Percentiles rank a stretch among this genome's conserved stretches.
Conservation (phyloP, 2,329 filamentous ascomycete genomes). For the Niveomyces coronatus region DNA sequence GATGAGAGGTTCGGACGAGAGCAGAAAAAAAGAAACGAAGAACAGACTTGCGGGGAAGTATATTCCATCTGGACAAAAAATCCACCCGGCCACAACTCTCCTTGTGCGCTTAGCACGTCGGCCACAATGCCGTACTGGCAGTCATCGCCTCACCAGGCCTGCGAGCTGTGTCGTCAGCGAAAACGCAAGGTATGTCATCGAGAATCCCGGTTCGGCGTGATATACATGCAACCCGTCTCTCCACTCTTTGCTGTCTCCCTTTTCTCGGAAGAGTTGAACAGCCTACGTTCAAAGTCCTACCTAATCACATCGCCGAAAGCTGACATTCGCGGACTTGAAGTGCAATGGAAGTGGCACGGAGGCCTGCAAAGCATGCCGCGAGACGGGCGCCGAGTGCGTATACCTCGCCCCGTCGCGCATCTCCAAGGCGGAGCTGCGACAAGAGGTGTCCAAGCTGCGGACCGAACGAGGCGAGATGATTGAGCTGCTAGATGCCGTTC, state of each 20-base stretch:
- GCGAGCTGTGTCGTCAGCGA: conserved; percentile 7
- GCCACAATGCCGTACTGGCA: conserved; percentile 2
- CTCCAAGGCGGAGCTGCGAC: conserved; percentile 5
- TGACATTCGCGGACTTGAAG: not conserved
- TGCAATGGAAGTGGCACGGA: conserved; percentile 3
- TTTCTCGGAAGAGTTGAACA: too few species aligned
- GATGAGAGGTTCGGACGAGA: too few species aligned
- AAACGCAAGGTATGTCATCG: not conserved
- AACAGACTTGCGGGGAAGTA: too few species aligned
- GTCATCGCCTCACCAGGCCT: conserved; percentile 1
- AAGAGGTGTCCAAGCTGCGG: not conserved
- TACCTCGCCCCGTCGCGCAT: conserved; percentile 1
- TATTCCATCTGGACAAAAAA: too few species aligned
- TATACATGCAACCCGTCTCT: too few species aligned
- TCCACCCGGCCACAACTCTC: too few species aligned
- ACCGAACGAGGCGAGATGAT: not conserved
- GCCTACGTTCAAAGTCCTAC: too few species aligned
- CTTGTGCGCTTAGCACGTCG: too few species aligned
- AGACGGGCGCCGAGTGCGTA: not conserved
- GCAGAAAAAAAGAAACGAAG: too few species aligned
- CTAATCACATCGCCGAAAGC: not conserved
- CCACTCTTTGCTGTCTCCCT: not conserved
- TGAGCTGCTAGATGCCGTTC: not conserved
- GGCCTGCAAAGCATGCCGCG: conserved; percentile 3
- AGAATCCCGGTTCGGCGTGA: not conserved